Percentiles rank a stretch among this genome's conserved stretches.
These are phyloP conservation scores for Trypanosoma brucei DNA, from an alignment of 208 protist genomes.

Conservation along the genomic window DNA sequence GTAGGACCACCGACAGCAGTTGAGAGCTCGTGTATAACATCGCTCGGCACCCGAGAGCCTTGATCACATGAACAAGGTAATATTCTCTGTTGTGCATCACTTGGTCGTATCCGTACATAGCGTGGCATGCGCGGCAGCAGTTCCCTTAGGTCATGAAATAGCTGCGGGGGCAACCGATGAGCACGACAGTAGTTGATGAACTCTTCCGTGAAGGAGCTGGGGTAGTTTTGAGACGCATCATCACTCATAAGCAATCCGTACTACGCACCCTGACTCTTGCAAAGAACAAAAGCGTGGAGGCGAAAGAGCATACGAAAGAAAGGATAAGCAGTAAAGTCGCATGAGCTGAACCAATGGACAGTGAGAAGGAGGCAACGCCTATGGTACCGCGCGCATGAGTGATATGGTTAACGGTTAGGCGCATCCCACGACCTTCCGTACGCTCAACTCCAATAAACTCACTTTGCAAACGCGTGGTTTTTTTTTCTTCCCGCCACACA, in stretches of 20 bases:
- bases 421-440: too few relatives aligned
- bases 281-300: background rate
- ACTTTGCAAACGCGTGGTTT: too few relatives aligned
- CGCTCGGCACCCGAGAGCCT: background rate
- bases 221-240: conserved; percentile 25
- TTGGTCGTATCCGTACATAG: conserved; percentile 59
- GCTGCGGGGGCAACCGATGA: conserved; percentile 36
- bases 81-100: background rate
- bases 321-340: background rate
- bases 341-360: too few relatives aligned
- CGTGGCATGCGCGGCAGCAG: conserved; percentile 24
- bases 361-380: too few relatives aligned
- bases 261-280: conserved; percentile 8
- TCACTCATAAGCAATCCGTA: background rate
- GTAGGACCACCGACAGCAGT: conserved; percentile 23
- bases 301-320: background rate
- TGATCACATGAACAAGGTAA: background rate
- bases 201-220: conserved; percentile 41
- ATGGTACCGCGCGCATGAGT: too few relatives aligned
- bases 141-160: conserved; percentile 47
- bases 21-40: conserved; percentile 24
- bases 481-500: too few relatives aligned
- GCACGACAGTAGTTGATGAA: conserved; percentile 43
- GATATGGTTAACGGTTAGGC: too few relatives aligned
- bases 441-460: too few relatives aligned